Conservation (phyloP, 2,329 filamentous ascomycete species). For the Trichoderma atrobrunneum region DNA sequence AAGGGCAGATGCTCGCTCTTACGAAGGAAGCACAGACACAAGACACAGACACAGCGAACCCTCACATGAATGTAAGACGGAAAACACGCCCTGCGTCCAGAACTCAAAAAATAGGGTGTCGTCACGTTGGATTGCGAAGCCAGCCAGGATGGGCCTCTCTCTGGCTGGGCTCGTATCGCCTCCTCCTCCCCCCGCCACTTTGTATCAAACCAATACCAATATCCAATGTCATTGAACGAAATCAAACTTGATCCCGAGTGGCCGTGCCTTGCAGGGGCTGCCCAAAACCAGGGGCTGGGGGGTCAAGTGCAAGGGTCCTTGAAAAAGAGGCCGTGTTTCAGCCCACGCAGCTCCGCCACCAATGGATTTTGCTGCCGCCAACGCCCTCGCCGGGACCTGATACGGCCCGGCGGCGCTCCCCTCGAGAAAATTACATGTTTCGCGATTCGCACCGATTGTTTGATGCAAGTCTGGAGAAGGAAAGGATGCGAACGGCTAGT, state of each 20-base stretch:
- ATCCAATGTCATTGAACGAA: neutral
- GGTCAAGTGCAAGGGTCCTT: neutral
- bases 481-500: neutral
- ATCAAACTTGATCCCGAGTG: neutral
- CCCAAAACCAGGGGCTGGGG: neutral
- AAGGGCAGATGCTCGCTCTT: slow-evolving; percentile 5
- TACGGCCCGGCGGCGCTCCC: slow-evolving; percentile 8
- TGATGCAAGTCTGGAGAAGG: neutral
- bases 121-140: neutral
- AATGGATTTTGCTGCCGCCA: neutral
- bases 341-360: slow-evolving; percentile 7
- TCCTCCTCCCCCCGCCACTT: neutral
- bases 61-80: neutral
- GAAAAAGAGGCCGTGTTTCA: slow-evolving; percentile 4
- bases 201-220: neutral
- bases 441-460: slow-evolving; percentile 11
- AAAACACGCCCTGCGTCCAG: neutral
- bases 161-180: neutral
- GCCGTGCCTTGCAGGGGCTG: neutral
- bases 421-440: slow-evolving; percentile 5
- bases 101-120: neutral
- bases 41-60: neutral
- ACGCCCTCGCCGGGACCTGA: neutral
- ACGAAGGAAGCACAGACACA: neutral
- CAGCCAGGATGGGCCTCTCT: neutral